A percentile compares a stretch with the other conserved stretches of the same genome.
phyloP scores from a whole-genome alignment of 2,329 filamentous ascomycete species.

The Botrytis elliptica region DNA sequence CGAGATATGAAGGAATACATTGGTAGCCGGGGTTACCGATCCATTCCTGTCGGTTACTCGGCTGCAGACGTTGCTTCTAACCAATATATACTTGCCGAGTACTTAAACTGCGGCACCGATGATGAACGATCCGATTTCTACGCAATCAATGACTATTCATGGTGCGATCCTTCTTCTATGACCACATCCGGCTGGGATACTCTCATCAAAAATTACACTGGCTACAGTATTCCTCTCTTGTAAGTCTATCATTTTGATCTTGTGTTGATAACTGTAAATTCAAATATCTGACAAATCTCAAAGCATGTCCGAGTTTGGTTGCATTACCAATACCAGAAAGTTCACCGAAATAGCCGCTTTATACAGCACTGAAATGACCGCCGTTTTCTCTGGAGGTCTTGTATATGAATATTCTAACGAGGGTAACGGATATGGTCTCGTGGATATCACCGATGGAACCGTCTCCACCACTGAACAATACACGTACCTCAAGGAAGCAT shows the following conservation, averaged over 20 bases:
- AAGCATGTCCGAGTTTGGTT: constrained; percentile 83
- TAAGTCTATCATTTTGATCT: constrained; percentile 26
- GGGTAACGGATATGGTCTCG: constrained; percentile 68
- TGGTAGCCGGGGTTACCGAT: constrained; percentile 46
- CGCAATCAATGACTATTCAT: constrained; percentile 66
- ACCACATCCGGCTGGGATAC: constrained; percentile 62
- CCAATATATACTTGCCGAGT: constrained; percentile 65
- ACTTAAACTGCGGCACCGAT: constrained; percentile 71
- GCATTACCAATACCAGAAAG: constrained; percentile 73
- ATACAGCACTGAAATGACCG: constrained; percentile 79
- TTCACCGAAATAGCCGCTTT: constrained; percentile 79
- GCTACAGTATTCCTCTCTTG: constrained; percentile 64
- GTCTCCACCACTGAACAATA: constrained; percentile 49
- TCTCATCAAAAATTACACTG: constrained; percentile 65
- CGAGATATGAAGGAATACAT: constrained; percentile 58
- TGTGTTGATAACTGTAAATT: not conserved
- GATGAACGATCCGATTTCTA: constrained; percentile 67
- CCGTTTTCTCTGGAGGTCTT: constrained; percentile 89
- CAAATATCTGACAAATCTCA: not conserved
- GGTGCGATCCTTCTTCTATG: constrained; percentile 62
- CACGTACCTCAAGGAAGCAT: constrained; percentile 47
- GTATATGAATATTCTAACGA: constrained; percentile 94
- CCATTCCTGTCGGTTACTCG: constrained; percentile 58
- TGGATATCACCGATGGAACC: constrained; percentile 37
- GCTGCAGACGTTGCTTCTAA: constrained; percentile 67